Evolutionary conservation across 2,329 filamentous ascomycete species (phyloP), one percentile per base, ranked within the genome.

Genomic region (Diaporthe sp.): DNA sequence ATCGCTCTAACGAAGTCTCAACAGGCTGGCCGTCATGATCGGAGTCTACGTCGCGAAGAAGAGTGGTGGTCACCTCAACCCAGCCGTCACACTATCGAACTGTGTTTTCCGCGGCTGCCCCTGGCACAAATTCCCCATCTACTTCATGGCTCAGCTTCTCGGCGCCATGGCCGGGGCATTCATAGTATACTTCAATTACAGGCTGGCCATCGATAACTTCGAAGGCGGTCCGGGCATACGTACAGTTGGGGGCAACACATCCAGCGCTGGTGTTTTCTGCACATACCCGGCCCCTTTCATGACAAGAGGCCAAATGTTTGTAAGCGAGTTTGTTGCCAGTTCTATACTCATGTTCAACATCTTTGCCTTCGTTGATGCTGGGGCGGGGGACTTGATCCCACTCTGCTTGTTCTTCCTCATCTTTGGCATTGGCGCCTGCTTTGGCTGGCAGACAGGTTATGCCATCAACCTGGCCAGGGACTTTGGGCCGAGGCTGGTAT

Each of bases 371-470:
- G 91, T 92, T 74, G 91, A 90, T 79, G 85, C 88, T 19, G 91
- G 90, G 4, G 90, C 91, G 2, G 90, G 90, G 0, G 85, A 87
- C 1, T 78, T 91, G 34, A 87, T 90, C 75, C 92, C 92, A 0
- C 84, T 95, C 2, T 89, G 86, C 10, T 83, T 94, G 8, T 93
- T 94, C 84, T 94, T 94, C 83, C 85, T 94, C 65, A 91, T 95
- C 77, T 94, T 94, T 80, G 93, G 92, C 10, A 91, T 95, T 31
- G 93, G 92, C 25, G 91, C 92, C 44, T 93, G 92, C 80, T 94
- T 94, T 79, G 93, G 93, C 9, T 94, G 92, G 92, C 90, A 95
- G 82, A 95, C 93, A 1, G 93, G 93, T 51, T 95, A 94, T 83
- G 93, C 93, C 22, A 94, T 94, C 78, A 95, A 95, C 80, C 83